These are phyloP conservation scores for Arabidopsis suecica DNA, from an alignment of 345 rosid genomes.

Conservation along the genomic window DNA sequence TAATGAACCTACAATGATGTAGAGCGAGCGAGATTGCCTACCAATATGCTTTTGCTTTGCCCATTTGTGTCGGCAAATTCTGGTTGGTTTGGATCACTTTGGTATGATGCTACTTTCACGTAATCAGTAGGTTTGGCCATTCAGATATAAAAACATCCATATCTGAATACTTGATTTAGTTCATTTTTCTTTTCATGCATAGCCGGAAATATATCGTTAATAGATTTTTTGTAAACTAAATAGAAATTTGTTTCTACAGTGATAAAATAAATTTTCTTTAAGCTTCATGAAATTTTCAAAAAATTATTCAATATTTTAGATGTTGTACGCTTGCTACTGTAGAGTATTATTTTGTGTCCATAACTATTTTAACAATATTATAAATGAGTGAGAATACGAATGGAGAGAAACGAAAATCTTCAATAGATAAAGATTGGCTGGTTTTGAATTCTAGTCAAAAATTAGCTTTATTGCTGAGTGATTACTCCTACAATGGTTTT, in stretches of 20 bases:
- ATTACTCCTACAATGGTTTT: slow-evolving; percentile 11
- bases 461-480: slow-evolving; percentile 32
- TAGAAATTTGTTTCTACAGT: not conserved
- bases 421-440: slow-evolving; percentile 16
- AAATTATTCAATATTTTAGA: too few species aligned
- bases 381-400: not conserved
- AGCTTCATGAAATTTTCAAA: too few species aligned
- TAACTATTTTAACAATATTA: not conserved
- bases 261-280: not conserved
- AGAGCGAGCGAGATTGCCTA: slow-evolving; percentile 28
- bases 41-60: slow-evolving; percentile 26
- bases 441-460: slow-evolving; percentile 41
- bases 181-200: not conserved
- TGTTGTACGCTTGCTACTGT: too few species aligned
- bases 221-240: not conserved
- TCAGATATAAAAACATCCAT: slow-evolving; percentile 38
- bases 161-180: slow-evolving; percentile 10
- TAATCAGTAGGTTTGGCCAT: slow-evolving; percentile 38
- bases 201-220: not conserved
- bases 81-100: slow-evolving; percentile 37
- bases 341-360: not conserved
- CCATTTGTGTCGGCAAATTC: slow-evolving; percentile 40
- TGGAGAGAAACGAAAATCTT: not conserved
- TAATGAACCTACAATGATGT: not conserved
- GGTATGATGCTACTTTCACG: slow-evolving; percentile 32